Percentiles rank a stretch among this genome's conserved stretches.
phyloP scores from a whole-genome alignment of 768 basidiomycete genomes.

The Pholiota molesta region DNA sequence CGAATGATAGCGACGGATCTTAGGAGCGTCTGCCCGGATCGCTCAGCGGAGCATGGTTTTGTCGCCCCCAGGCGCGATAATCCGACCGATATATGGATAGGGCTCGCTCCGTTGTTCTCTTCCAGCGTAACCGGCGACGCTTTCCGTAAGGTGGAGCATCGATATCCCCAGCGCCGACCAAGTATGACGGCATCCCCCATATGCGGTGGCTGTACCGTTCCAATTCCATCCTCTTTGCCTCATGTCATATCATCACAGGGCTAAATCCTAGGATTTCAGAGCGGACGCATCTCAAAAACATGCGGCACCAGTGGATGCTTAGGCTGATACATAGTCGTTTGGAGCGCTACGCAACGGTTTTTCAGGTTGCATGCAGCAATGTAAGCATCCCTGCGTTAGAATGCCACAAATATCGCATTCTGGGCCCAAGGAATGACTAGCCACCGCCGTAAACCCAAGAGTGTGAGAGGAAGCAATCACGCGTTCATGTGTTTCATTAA shows the following conservation, averaged over 20 bases:
- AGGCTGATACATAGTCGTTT: neutral
- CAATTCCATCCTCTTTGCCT: neutral
- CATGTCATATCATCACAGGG: neutral
- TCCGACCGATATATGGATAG: neutral
- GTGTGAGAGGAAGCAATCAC: neutral
- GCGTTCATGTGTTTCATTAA: neutral
- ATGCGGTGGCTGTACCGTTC: neutral
- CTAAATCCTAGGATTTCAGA: neutral
- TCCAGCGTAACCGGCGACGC: neutral
- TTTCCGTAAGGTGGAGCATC: neutral
- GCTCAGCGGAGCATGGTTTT: neutral
- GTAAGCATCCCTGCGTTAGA: neutral
- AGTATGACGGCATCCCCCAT: neutral
- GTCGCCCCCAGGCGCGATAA: neutral
- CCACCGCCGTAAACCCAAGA: neutral
- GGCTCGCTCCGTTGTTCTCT: neutral
- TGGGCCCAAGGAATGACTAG: neutral
- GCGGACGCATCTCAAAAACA: neutral
- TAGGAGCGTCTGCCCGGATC: neutral
- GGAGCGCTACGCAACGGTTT: too few species aligned
- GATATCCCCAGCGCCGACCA: neutral
- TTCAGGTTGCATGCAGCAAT: too few species aligned
- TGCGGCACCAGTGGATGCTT: neutral
- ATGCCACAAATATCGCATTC: neutral
- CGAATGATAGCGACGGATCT: neutral